Percentiles rank a stretch among this genome's conserved stretches.
Conservation (phyloP, 2,329 filamentous ascomycete genomes). For the Alternaria triticina region DNA sequence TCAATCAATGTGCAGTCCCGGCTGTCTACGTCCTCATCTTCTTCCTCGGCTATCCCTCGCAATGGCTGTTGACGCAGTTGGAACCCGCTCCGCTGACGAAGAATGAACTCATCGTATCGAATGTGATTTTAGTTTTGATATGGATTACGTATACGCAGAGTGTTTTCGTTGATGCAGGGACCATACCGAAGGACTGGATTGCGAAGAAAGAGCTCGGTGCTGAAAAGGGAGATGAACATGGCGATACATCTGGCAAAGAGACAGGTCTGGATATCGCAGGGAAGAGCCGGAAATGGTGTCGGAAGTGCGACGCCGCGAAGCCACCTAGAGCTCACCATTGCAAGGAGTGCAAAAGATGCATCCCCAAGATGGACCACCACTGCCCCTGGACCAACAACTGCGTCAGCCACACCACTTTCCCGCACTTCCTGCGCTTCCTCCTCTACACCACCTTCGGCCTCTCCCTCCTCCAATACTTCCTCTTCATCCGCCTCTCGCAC, state of each 20-base stretch:
- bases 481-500: conserved; percentile 64
- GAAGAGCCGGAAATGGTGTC: conserved; percentile 68
- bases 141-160: conserved; percentile 73
- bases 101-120: conserved; percentile 68
- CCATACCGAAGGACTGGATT: conserved; percentile 51
- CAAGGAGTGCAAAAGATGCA: conserved; percentile 73
- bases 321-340: conserved; percentile 83
- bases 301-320: conserved; percentile 75
- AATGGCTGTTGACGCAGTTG: conserved; percentile 68
- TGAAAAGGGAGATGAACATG: background rate
- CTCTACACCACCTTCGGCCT: conserved; percentile 71
- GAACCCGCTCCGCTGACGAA: conserved; percentile 65
- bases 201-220: conserved; percentile 11
- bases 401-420: conserved; percentile 80
- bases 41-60: conserved; percentile 75
- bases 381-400: conserved; percentile 87
- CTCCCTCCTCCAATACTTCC: conserved; percentile 64
- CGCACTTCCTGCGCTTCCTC: conserved; percentile 82
- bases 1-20: conserved; percentile 66
- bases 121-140: conserved; percentile 67
- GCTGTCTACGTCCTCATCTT: conserved; percentile 69
- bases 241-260: background rate
- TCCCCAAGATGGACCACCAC: conserved; percentile 85
- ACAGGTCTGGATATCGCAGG: background rate
- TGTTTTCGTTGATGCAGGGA: conserved; percentile 66